These are phyloP conservation scores for Pyrenochaeta sp. DNA, from an alignment of 2,329 filamentous ascomycete genomes.

Conservation along the genomic window DNA sequence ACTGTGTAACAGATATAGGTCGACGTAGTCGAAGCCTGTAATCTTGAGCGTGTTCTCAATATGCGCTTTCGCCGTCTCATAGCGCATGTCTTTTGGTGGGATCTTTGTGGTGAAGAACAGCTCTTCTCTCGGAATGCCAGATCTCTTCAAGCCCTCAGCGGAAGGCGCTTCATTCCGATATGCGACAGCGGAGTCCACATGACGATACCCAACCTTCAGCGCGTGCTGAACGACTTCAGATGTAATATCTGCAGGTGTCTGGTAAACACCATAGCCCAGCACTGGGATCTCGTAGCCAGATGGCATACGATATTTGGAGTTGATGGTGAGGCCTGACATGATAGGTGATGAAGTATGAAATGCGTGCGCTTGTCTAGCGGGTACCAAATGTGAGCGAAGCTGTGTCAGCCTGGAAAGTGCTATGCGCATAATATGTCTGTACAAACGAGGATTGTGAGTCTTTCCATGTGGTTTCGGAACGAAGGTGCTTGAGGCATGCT, in stretches of 20 bases:
- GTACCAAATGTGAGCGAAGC: slow-evolving; percentile 19
- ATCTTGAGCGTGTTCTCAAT: slow-evolving; percentile 60
- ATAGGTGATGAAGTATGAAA: slow-evolving; percentile 37
- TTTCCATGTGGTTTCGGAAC: not conserved
- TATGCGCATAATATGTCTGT: slow-evolving; percentile 10
- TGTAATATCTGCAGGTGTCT: slow-evolving; percentile 62
- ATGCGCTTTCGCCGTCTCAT: slow-evolving; percentile 68
- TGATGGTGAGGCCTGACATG: slow-evolving; percentile 57
- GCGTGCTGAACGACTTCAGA: slow-evolving; percentile 68
- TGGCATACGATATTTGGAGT: slow-evolving; percentile 61
- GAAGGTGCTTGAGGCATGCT: too few relatives aligned
- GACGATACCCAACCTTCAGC: slow-evolving; percentile 66
- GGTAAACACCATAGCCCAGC: slow-evolving; percentile 65
- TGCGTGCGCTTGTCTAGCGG: slow-evolving; percentile 5
- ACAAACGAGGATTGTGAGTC: not conserved
- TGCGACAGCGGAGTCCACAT: slow-evolving; percentile 70
- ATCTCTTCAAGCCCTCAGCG: slow-evolving; percentile 67
- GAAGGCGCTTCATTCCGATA: slow-evolving; percentile 76
- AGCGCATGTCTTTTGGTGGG: slow-evolving; percentile 63
- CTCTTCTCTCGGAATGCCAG: slow-evolving; percentile 64
- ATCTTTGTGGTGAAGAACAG: slow-evolving; percentile 79
- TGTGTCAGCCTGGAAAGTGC: slow-evolving; percentile 22
- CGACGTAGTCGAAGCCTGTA: slow-evolving; percentile 73
- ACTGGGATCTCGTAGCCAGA: slow-evolving; percentile 69
- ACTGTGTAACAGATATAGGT: slow-evolving; percentile 67